Evolutionary conservation across 2,329 filamentous ascomycete genomes (phyloP), one percentile per base, ranked within the genome.

Genomic region (Paramyrothecium roridum): DNA sequence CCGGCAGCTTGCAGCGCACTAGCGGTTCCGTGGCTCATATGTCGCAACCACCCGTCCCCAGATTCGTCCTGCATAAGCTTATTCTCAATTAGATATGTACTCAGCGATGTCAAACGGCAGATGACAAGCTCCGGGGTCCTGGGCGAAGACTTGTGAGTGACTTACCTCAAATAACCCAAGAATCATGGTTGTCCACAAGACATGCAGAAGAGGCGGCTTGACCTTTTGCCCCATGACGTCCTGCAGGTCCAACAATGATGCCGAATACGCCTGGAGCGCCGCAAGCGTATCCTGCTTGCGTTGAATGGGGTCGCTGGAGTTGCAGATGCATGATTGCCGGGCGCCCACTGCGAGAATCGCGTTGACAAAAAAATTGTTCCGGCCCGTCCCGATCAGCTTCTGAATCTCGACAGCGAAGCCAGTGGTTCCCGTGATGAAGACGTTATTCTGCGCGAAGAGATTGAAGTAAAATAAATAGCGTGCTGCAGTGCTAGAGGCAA

Each of bases 91-190:
- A n/a, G n/a, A n/a, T n/a, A n/a, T 30, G 26, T 30, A 6, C 26
- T 30, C 10, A 30, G 26, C 26, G 6, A 30, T 30, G 26, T 30
- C 10, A n/a, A n/a, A n/a, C n/a, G n/a, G 26, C 26, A 30, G 4
- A 6, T 10, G 6, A 30, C 26, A 10, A 30, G 10, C 26, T 30
- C 0, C 20, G 1, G 10, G 10, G 26, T 30, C 19, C 37, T 3
- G 43, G 46, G 26, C 26, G 10, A 30, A 30, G 26, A 19, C 20
- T 20, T 10, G 30, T 13, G 19, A 20, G 16, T 16, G 46, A 3
- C 56, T 20, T 7, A 73, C 71, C 59, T 73, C 71, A 10, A 72
- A 73, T 1, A 73, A 49, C 0, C 71, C 71, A 0, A 73, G 56
- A 1, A 72, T 48, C 3, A 72, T 59, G 0, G 71, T 73, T 0